A percentile compares a stretch with the other conserved stretches of the same genome.
Conservation (phyloP, 768 basidiomycete species). For the Steccherinum ochraceum region DNA sequence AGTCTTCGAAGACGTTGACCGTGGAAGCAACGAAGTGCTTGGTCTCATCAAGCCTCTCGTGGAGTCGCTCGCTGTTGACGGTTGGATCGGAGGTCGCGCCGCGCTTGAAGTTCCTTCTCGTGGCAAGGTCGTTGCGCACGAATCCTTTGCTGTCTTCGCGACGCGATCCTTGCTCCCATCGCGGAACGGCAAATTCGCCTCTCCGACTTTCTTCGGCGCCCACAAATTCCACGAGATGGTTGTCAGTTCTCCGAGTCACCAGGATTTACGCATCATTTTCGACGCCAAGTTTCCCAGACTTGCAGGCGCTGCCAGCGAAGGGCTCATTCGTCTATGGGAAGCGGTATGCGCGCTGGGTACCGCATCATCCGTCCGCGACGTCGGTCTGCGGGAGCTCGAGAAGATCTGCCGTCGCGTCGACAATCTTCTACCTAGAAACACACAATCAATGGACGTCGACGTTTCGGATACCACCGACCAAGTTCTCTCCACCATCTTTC, state of each 20-base stretch:
- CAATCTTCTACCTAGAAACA: conserved; percentile 45
- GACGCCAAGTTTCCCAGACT: conserved; percentile 60
- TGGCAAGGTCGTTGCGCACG: conserved; percentile 67
- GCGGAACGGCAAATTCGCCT: conserved; percentile 40
- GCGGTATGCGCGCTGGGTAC: conserved; percentile 44
- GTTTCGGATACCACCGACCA: conserved; percentile 19
- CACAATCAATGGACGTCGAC: conserved; percentile 37
- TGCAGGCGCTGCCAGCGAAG: conserved; percentile 36
- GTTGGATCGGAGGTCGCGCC: conserved; percentile 72
- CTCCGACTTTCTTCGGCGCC: conserved; percentile 73
- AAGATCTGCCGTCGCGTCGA: conserved; percentile 79
- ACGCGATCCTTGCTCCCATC: conserved; percentile 65
- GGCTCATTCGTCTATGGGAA: conserved; percentile 68
- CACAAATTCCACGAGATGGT: conserved; percentile 77
- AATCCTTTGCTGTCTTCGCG: conserved; percentile 83
- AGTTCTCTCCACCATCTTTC: conserved; percentile 43
- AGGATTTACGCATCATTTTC: conserved; percentile 71
- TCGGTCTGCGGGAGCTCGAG: conserved; percentile 76
- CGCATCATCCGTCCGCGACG: conserved; percentile 46
- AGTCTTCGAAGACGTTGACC: conserved; percentile 88
- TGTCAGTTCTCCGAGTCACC: conserved; percentile 50
- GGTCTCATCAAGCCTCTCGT: conserved; percentile 81
- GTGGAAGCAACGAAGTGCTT: conserved; percentile 84
- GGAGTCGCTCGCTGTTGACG: conserved; percentile 61
- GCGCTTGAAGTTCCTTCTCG: conserved; percentile 67